Percentiles rank a stretch among this genome's conserved stretches.
Conservation (phyloP, 306 rosid species). For the Inga leiocalycina region DNA sequence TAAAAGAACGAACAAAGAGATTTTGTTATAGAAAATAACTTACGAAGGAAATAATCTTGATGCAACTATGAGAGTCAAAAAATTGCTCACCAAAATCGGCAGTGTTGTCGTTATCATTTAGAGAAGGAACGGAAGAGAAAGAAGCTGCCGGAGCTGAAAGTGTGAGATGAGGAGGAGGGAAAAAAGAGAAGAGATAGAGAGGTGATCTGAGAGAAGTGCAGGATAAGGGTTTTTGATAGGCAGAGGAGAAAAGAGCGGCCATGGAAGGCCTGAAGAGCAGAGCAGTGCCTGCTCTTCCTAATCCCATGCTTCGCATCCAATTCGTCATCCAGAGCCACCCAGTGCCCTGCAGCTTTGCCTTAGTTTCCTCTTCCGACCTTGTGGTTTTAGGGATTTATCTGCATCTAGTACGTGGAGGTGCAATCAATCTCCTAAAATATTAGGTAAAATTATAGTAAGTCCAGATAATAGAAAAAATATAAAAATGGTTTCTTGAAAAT, state of each 20-base stretch:
- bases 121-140: slow-evolving; percentile 32
- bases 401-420: no score
- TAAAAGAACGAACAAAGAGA: background rate
- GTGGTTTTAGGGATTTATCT: no score
- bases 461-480: no score
- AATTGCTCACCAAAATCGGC: slow-evolving; percentile 43
- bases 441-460: no score
- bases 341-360: no score
- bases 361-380: no score
- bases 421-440: no score
- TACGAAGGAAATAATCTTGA: background rate
- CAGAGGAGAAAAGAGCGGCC: slow-evolving; percentile 27
- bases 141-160: slow-evolving; percentile 42
- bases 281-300: slow-evolving; percentile 33
- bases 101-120: slow-evolving; percentile 34
- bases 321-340: slow-evolving; percentile 13
- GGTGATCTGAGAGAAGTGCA: slow-evolving; percentile 36
- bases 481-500: no score
- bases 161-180: slow-evolving; percentile 41
- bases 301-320: slow-evolving; percentile 59
- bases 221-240: slow-evolving; percentile 29
- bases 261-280: slow-evolving; percentile 34
- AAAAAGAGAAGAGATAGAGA: slow-evolving; percentile 29
- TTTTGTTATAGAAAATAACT: background rate
- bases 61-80: background rate